These are phyloP conservation scores for Tuber microsphaerosporum DNA, from an alignment of 495 filamentous ascomycete species.

Conservation along the genomic window DNA sequence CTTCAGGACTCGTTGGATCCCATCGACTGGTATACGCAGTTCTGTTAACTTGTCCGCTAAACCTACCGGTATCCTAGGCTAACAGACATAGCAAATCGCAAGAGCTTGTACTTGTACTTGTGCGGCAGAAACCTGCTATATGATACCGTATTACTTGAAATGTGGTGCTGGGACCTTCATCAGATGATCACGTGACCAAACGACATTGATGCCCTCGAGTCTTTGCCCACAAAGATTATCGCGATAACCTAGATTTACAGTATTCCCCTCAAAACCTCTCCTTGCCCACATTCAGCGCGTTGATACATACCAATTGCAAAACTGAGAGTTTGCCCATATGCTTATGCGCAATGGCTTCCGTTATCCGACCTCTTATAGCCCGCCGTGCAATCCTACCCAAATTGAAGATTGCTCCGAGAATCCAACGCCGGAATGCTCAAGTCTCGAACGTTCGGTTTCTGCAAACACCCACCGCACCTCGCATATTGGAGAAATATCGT, in stretches of 20 bases:
- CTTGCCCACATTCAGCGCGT: not conserved
- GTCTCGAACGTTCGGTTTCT: slow-evolving; percentile 89
- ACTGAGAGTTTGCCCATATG: not conserved
- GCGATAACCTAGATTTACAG: too few relatives aligned
- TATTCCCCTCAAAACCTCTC: not conserved
- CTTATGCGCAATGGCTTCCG: slow-evolving; percentile 15
- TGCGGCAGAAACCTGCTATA: too few relatives aligned
- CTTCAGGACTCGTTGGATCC: too few relatives aligned
- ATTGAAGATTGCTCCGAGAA: slow-evolving; percentile 11
- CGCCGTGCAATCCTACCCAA: slow-evolving; percentile 18
- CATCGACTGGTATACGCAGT: too few relatives aligned
- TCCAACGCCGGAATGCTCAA: slow-evolving; percentile 79
- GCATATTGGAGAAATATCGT: slow-evolving; percentile 73
- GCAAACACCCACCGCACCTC: slow-evolving; percentile 51
- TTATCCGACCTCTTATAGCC: slow-evolving; percentile 25
- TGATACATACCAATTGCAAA: not conserved
- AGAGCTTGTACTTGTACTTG: too few relatives aligned
- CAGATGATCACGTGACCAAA: not conserved
- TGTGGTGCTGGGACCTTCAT: too few relatives aligned
- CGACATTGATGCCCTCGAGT: not conserved
- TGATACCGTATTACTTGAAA: too few relatives aligned
- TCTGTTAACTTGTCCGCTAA: too few relatives aligned
- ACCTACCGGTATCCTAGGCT: too few relatives aligned
- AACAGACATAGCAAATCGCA: too few relatives aligned
- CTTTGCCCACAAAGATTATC: not conserved